A percentile compares a stretch with the other conserved stretches of the same genome.
phyloP scores from a whole-genome alignment of 208 protist species.

The Trypanosoma scelopori region DNA sequence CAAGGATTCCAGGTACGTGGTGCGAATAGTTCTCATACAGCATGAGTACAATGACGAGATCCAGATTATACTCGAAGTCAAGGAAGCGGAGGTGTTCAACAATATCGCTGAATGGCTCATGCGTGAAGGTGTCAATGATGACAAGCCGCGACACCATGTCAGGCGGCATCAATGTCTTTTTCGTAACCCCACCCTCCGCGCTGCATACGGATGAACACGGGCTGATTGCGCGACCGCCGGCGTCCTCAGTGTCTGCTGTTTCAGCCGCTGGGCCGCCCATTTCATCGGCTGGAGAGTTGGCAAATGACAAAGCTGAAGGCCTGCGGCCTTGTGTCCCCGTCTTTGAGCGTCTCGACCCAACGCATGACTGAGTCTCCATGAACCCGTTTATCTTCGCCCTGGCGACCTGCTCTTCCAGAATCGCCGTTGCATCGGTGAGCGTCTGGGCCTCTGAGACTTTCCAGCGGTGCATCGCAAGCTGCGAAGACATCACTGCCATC shows the following conservation, averaged over 20 bases:
- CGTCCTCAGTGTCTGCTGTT: not conserved
- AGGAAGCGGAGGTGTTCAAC: constrained; percentile 64
- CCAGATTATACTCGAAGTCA: constrained; percentile 60
- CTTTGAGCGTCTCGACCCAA: not conserved
- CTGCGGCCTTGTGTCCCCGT: not conserved
- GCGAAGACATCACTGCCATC: constrained; percentile 75
- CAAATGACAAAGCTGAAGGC: no score
- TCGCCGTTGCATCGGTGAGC: constrained; percentile 46
- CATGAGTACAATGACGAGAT: constrained; percentile 70
- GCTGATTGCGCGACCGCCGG: not conserved
- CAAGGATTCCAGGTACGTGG: constrained; percentile 35
- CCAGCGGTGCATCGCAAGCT: constrained; percentile 86
- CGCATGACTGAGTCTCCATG: not conserved
- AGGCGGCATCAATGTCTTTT: constrained; percentile 18
- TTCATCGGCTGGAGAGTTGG: not conserved
- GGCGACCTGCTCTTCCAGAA: constrained; percentile 56
- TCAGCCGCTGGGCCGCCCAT: not conserved
- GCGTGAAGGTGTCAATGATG: constrained; percentile 79
- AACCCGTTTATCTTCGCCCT: constrained; percentile 43
- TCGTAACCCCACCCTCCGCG: constrained; percentile 19
- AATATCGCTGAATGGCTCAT: constrained; percentile 76
- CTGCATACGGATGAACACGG: constrained; percentile 39
- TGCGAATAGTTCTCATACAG: constrained; percentile 32
- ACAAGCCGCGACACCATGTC: constrained; percentile 68
- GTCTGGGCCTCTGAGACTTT: constrained; percentile 75